Percentiles rank a stretch among this genome's conserved stretches.
Evolutionary conservation across 371 early-diverging fungal genomes (phyloP).

Genomic region (Antonospora locustae): DNA sequence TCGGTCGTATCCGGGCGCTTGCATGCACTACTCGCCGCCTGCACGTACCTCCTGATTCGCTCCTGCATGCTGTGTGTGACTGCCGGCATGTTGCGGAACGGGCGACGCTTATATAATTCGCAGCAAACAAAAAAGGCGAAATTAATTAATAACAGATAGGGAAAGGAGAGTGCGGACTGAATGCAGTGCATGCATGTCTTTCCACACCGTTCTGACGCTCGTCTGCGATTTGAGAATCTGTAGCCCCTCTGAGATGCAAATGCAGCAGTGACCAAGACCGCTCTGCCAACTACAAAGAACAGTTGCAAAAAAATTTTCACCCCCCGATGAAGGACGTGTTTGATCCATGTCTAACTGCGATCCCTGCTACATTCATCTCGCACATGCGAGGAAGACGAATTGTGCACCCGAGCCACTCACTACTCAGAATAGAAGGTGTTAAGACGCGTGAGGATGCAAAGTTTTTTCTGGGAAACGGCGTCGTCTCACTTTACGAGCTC

Average conservation of each 20-base stretch:
- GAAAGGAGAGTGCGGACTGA: no score
- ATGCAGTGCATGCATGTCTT: no score
- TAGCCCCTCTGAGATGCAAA: not conserved
- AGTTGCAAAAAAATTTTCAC: conserved; percentile 23
- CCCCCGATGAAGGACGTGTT: conserved; percentile 4
- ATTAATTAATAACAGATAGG: no score
- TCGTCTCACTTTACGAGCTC: conserved; percentile 34
- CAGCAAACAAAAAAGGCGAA: no score
- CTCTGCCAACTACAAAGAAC: not conserved
- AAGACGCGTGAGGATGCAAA: conserved; percentile 40
- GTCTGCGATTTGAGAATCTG: no score
- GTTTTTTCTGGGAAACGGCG: conserved; percentile 50
- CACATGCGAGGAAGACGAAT: conserved; percentile 47
- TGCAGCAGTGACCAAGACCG: not conserved
- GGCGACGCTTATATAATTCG: no score
- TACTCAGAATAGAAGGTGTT: conserved; percentile 47
- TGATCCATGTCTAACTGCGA: conserved; percentile 24
- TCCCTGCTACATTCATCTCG: conserved; percentile 51
- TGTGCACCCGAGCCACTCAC: conserved; percentile 40
- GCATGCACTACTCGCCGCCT: no score
- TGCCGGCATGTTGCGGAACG: no score
- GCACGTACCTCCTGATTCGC: no score
- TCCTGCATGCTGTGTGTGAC: no score
- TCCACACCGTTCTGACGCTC: no score
- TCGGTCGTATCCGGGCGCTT: no score